phyloP scores from a whole-genome alignment of 306 rosid species.

The Cucurbita pepo region DNA sequence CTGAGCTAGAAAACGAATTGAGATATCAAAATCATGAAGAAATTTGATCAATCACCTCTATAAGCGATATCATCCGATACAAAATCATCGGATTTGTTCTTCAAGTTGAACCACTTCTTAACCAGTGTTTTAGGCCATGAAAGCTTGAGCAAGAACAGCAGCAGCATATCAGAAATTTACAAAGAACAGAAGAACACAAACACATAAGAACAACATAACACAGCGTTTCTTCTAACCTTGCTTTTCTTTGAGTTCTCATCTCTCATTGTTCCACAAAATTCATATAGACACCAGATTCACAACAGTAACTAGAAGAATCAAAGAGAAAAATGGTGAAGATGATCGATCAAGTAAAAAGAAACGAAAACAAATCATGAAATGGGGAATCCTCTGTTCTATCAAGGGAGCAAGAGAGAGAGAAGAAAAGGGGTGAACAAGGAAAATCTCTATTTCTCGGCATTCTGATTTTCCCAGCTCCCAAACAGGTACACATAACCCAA shows the following conservation, averaged over 20 bases:
- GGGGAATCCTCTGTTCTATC: slow-evolving; percentile 21
- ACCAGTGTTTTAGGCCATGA: slow-evolving; percentile 96
- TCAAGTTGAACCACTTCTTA: slow-evolving; percentile 93
- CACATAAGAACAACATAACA: slow-evolving; percentile 7
- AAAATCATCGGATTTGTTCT: slow-evolving; percentile 80
- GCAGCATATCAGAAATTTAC: slow-evolving; percentile 6
- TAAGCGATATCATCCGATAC: slow-evolving; percentile 63
- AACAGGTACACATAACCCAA: neutral
- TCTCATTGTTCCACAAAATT: slow-evolving; percentile 80
- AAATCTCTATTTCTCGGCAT: slow-evolving; percentile 20
- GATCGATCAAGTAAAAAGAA: neutral
- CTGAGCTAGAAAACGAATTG: neutral
- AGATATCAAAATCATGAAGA: slow-evolving; percentile 12
- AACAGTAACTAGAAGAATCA: slow-evolving; percentile 2
- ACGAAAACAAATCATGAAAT: slow-evolving; percentile 10
- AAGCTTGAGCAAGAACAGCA: slow-evolving; percentile 45
- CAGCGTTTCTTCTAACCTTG: slow-evolving; percentile 63
- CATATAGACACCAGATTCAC: slow-evolving; percentile 36
- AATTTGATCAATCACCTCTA: slow-evolving; percentile 42
- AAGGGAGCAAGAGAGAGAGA: slow-evolving; percentile 17
- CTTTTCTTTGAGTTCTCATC: slow-evolving; percentile 89
- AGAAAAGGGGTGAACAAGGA: slow-evolving; percentile 11
- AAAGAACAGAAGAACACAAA: slow-evolving; percentile 16
- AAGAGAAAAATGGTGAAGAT: neutral
- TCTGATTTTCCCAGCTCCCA: slow-evolving; percentile 24